A percentile compares a stretch with the other conserved stretches of the same genome.
phyloP scores from a whole-genome alignment of 2,329 filamentous ascomycete genomes.

The Botrytis byssoidea region DNA sequence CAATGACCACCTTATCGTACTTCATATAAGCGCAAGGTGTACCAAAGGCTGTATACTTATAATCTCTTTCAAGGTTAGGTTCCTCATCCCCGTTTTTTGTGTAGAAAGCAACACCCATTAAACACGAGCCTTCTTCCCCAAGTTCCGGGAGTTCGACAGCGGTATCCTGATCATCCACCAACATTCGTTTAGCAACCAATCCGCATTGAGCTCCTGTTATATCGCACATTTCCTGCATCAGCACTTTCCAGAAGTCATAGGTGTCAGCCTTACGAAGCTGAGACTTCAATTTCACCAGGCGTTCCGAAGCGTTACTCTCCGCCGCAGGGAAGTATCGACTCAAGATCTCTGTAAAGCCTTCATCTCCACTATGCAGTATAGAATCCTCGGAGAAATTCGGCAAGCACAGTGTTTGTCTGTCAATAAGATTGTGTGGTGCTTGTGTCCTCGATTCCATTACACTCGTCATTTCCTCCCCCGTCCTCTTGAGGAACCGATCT shows the following conservation, averaged over 20 bases:
- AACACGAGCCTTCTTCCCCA: slow-evolving; percentile 59
- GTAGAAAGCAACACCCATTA: slow-evolving; percentile 66
- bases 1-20: slow-evolving; percentile 68
- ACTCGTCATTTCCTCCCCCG: slow-evolving; percentile 25
- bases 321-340: slow-evolving; percentile 43
- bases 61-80: slow-evolving; percentile 55
- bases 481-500: slow-evolving; percentile 18
- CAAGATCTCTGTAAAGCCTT: slow-evolving; percentile 35
- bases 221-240: slow-evolving; percentile 62
- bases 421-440: slow-evolving; percentile 27
- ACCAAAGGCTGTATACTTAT: slow-evolving; percentile 62
- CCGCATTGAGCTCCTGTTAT: slow-evolving; percentile 65
- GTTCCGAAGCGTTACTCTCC: slow-evolving; percentile 61
- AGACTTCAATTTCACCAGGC: slow-evolving; percentile 58
- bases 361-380: slow-evolving; percentile 35
- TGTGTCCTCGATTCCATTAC: slow-evolving; percentile 21
- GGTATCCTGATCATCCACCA: slow-evolving; percentile 56
- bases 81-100: slow-evolving; percentile 58
- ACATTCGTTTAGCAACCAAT: slow-evolving; percentile 64
- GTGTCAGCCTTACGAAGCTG: slow-evolving; percentile 51
- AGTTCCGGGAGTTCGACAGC: slow-evolving; percentile 60
- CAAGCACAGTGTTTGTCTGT: slow-evolving; percentile 36
- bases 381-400: slow-evolving; percentile 32
- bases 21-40: slow-evolving; percentile 67
- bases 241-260: slow-evolving; percentile 61